Evolutionary conservation across 1,139 yeast species (phyloP), one percentile per base, ranked within the genome.

Genomic region (Pichia sp.): DNA sequence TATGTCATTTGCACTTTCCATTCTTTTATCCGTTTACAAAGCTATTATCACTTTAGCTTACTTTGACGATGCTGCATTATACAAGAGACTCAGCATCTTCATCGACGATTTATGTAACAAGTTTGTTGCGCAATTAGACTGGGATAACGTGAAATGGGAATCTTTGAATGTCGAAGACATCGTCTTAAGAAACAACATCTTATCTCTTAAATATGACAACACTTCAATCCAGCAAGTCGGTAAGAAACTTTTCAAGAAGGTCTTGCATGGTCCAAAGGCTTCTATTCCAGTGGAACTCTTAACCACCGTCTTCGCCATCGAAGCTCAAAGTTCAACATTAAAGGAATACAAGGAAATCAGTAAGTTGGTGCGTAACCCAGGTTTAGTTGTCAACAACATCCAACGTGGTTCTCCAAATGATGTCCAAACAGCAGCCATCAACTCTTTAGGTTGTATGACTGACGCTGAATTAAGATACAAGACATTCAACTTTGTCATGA

Each of bases 281-380:
- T 62, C 73, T 0, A 68, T 80, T 10, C 86, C 88, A 2, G 67
- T 66, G 45, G 78, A 75, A 52, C 51, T 83, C 17, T 56, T 75
- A 6, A 59, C 61, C 2, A 63, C 73, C 10, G 56, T 67, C 2
- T 65, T 73, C 28, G 63, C 68, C 7, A 56, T 62, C 33, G 62
- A 68, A 34, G 68, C 61, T 42, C 57, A 63, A 41, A 60, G 67
- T 21, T 71, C 72, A 5, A 67, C 62, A 28, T 67, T 71, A 46
- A 75, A 77, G 52, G 81, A 77, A 35, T 83, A 81, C 70, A 82
- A 82, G 60, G 80, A 76, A 55, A 64, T 81, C 3, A 65, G 75
- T 35, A 77, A 76, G 35, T 60, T 81, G 19, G 76, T 75, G 10
- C 78, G 79, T 50, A 73, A 73, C 51, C 70, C 83, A 11, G 68